phyloP scores from a whole-genome alignment of 805 yeast genomes.

The Wickerhamomyces sydowiorum region DNA sequence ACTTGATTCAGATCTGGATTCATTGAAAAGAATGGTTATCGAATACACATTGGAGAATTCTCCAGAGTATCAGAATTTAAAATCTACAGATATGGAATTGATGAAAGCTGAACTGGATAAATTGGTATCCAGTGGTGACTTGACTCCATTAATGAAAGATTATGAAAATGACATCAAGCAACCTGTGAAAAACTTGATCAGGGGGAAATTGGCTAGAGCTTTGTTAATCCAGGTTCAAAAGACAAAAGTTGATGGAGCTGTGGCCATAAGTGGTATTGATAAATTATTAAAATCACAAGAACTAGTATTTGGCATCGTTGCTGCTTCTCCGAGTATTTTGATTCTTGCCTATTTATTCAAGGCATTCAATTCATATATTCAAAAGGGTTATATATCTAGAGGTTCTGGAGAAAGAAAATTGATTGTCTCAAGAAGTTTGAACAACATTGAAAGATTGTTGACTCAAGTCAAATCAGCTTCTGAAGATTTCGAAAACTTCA shows the following conservation, averaged over 20 bases:
- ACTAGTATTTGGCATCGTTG: slow-evolving; percentile 87
- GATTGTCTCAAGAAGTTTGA: slow-evolving; percentile 38
- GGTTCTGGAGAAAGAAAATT: slow-evolving; percentile 19
- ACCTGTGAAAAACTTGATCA: slow-evolving; percentile 56
- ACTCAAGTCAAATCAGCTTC: slow-evolving; percentile 20
- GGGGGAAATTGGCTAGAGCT: slow-evolving; percentile 71
- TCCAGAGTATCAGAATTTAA: slow-evolving; percentile 19
- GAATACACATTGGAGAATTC: slow-evolving; percentile 50
- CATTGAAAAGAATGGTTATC: slow-evolving; percentile 82
- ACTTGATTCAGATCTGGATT: slow-evolving; percentile 67
- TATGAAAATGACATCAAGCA: slow-evolving; percentile 71
- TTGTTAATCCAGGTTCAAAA: slow-evolving; percentile 90
- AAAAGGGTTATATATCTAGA: slow-evolving; percentile 29
- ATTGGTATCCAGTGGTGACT: slow-evolving; percentile 64
- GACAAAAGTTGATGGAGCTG: slow-evolving; percentile 89
- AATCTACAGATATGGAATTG: slow-evolving; percentile 14
- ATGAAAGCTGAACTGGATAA: slow-evolving; percentile 31
- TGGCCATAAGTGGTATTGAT: slow-evolving; percentile 89
- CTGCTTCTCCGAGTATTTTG: slow-evolving; percentile 74
- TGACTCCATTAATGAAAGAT: slow-evolving; percentile 70
- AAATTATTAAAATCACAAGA: slow-evolving; percentile 86
- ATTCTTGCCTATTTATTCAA: slow-evolving; percentile 43
- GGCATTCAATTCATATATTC: slow-evolving; percentile 23
- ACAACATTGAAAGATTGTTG: slow-evolving; percentile 53
- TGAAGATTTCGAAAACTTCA: slow-evolving; percentile 20